phyloP scores from a whole-genome alignment of 1,284 basidiomycete species.

The Ganoderma lingzhi region DNA sequence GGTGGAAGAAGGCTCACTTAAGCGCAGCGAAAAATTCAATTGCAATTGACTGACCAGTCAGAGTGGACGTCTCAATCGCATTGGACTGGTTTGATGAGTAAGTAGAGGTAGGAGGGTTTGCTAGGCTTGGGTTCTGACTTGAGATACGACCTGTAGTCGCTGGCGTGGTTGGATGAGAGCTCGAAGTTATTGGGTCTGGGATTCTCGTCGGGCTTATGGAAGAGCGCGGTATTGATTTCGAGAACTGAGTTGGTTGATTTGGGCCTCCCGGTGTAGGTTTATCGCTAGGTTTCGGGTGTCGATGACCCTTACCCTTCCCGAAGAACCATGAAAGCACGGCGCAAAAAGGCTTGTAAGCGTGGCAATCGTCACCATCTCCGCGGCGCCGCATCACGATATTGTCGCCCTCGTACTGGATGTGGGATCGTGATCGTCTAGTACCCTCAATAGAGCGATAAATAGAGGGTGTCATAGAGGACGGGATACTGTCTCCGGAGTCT shows the following conservation, averaged over 20 bases:
- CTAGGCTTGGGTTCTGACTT: neutral
- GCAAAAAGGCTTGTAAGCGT: neutral
- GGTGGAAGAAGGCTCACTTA: no score
- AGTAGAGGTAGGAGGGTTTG: neutral
- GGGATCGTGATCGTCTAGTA: neutral
- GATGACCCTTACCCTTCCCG: no score
- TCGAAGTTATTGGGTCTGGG: neutral
- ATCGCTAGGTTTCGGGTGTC: no score
- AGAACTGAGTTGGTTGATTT: no score
- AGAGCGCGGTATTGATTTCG: neutral
- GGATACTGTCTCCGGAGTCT: neutral
- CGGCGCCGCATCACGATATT: neutral
- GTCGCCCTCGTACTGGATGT: neutral
- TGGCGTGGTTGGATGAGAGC: neutral
- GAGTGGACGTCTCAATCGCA: no score
- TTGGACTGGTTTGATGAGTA: neutral
- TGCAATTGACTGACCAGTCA: no score
- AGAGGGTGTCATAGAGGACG: neutral
- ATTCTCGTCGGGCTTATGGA: neutral
- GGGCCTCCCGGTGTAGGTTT: no score
- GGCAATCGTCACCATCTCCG: neutral
- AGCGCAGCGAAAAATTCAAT: no score
- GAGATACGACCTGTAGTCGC: neutral
- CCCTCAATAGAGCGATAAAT: neutral
- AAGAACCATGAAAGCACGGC: neutral